Evolutionary conservation across 225 moss, liverwort and hornwort genomes (phyloP).

Genomic region (Polytrichum formosum): DNA sequence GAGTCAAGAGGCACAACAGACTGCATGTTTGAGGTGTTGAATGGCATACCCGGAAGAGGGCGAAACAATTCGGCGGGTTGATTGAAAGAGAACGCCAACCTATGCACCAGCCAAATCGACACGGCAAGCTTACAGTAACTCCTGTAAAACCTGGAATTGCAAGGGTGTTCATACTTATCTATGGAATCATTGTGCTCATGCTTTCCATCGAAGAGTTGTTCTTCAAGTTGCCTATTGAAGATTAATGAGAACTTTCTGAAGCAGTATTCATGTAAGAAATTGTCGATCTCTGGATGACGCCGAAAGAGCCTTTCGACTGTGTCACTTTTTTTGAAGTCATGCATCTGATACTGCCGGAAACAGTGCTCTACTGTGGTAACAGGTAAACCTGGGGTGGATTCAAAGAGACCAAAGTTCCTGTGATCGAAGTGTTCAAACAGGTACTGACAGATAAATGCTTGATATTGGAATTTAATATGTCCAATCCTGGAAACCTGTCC

Average conservation of each 20-base stretch:
- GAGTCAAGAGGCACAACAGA: slow-evolving; percentile 26
- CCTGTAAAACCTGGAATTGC: slow-evolving; percentile 9
- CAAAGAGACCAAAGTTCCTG: background rate
- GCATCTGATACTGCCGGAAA: slow-evolving; percentile 21
- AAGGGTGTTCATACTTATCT: background rate
- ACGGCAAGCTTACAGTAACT: slow-evolving; percentile 28
- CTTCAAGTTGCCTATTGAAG: background rate
- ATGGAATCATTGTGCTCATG: background rate
- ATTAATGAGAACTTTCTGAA: slow-evolving; percentile 1
- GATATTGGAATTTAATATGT: slow-evolving; percentile 22
- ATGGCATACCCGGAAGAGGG: background rate
- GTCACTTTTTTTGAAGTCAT: slow-evolving; percentile 21
- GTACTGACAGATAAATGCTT: slow-evolving; percentile 11
- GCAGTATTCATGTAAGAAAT: slow-evolving; percentile 14
- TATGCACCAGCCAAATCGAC: slow-evolving; percentile 25
- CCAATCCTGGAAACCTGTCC: slow-evolving; percentile 16
- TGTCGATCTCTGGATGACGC: slow-evolving; percentile 1
- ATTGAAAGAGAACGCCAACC: slow-evolving; percentile 17
- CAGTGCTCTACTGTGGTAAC: background rate
- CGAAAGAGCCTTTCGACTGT: slow-evolving; percentile 11
- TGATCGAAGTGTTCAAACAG: slow-evolving; percentile 2
- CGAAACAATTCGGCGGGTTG: background rate
- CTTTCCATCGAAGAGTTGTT: background rate
- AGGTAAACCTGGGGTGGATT: background rate
- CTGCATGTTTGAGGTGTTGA: slow-evolving; percentile 11